Conservation (phyloP, 176 grass and related monocot species). For the Triticum dicoccoides region DNA sequence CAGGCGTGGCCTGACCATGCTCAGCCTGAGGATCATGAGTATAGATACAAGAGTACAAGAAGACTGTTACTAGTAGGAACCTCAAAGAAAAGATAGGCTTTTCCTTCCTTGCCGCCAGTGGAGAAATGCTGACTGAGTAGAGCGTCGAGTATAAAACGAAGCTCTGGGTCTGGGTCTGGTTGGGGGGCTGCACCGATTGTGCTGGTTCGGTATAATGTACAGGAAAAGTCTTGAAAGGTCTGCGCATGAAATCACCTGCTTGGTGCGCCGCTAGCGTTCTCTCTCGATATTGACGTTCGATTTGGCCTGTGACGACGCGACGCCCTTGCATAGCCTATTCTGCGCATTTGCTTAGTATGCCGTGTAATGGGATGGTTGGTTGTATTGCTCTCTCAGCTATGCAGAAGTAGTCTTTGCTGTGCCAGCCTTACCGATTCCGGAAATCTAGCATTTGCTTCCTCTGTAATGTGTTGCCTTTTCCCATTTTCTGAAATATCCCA, state of each 20-base stretch:
- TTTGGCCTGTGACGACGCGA: not conserved
- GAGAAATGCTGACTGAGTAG: not conserved
- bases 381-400: not conserved
- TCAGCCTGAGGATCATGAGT: conserved; percentile 20
- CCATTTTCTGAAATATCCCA: no score
- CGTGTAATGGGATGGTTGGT: not conserved
- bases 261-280: conserved; percentile 22
- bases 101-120: conserved; percentile 11
- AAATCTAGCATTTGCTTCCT: not conserved
- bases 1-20: conserved; percentile 36
- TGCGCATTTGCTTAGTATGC: not conserved
- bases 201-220: conserved; percentile 23
- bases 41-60: conserved; percentile 35
- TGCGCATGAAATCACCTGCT: conserved; percentile 2
- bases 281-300: conserved; percentile 4
- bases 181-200: not conserved
- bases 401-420: not conserved
- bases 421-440: not conserved
- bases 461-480: no score
- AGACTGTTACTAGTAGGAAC: conserved; percentile 23
- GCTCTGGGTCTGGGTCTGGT: conserved; percentile 14
- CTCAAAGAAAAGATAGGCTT: conserved; percentile 25
- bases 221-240: not conserved
- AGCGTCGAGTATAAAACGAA: not conserved
- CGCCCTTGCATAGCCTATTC: not conserved